Evolutionary conservation across 2,329 filamentous ascomycete genomes (phyloP).

Genomic region (Phoma sp.): DNA sequence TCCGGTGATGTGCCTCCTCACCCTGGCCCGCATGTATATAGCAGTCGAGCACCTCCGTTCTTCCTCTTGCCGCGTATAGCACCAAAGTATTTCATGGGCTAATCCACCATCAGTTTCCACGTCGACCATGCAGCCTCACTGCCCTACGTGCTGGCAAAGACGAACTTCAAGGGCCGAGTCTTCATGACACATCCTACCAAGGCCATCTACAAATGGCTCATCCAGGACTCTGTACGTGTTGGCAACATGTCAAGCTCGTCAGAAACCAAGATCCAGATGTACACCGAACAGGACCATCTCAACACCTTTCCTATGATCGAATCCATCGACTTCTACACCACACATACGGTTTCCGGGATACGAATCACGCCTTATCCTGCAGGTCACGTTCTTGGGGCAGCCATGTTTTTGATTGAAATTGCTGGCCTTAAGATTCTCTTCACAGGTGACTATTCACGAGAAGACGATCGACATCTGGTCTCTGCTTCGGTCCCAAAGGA

Average conservation of each 20-base stretch:
- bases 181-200: conserved; percentile 99
- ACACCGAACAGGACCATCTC: conserved; percentile 93
- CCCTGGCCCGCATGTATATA: conserved; percentile 32
- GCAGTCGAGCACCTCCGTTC: conserved; percentile 3
- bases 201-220: conserved; percentile 99
- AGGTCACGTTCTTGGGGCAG: conserved; percentile 95
- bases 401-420: conserved; percentile 98
- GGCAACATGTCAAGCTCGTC: conserved; percentile 71
- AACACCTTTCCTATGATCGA: conserved; percentile 94
- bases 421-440: conserved; percentile 96
- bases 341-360: conserved; percentile 95
- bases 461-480: conserved; percentile 94
- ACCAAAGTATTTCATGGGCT: conserved; percentile 19
- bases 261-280: conserved; percentile 73
- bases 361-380: conserved; percentile 96
- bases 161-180: conserved; percentile 93
- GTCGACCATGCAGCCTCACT: conserved; percentile 98
- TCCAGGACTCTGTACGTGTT: conserved; percentile 94
- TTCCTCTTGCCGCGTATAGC: background rate
- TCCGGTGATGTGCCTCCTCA: conserved; percentile 45
- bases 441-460: conserved; percentile 95
- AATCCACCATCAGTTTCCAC: conserved; percentile 76
- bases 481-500: conserved; percentile 89
- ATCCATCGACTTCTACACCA: conserved; percentile 97
- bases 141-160: conserved; percentile 96